A percentile compares a stretch with the other conserved stretches of the same genome.
These are phyloP conservation scores for Graphilbum fragrans DNA, from an alignment of 2,329 filamentous ascomycete genomes.

Conservation along the genomic window DNA sequence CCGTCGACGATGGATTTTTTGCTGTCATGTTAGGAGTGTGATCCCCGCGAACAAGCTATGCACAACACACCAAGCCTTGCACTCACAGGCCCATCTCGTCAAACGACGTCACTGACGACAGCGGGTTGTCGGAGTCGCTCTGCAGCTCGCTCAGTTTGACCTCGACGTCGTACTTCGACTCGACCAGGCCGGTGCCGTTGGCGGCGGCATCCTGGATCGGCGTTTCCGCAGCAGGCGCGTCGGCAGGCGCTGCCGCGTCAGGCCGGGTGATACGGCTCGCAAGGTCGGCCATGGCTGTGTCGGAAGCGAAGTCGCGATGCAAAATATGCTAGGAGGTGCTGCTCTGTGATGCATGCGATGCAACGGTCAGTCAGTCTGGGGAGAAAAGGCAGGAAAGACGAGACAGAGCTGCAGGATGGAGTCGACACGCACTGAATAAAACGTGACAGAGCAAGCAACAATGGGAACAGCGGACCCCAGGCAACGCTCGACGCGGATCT, in stretches of 20 bases:
- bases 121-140: constrained; percentile 71
- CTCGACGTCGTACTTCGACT: constrained; percentile 78
- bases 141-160: constrained; percentile 88
- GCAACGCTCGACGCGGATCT: no score
- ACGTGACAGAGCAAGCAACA: no score
- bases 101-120: constrained; percentile 75
- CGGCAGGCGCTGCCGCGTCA: constrained; percentile 14
- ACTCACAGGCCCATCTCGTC: constrained; percentile 76
- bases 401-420: no score
- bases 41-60: not conserved
- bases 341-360: no score
- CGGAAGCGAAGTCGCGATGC: not conserved
- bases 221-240: constrained; percentile 10
- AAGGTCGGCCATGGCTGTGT: constrained; percentile 22
- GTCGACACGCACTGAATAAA: no score
- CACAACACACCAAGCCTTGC: not conserved
- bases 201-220: constrained; percentile 5
- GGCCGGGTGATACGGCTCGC: constrained; percentile 39
- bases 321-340: not conserved
- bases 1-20: constrained; percentile 62
- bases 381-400: no score
- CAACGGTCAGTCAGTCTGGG: no score
- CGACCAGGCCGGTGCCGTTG: constrained; percentile 43
- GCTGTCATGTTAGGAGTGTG: constrained; percentile 8
- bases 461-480: no score